Base-by-base conservation (phyloP, 768 basidiomycete genomes). In the Rhizopogon salebrosus region DNA sequence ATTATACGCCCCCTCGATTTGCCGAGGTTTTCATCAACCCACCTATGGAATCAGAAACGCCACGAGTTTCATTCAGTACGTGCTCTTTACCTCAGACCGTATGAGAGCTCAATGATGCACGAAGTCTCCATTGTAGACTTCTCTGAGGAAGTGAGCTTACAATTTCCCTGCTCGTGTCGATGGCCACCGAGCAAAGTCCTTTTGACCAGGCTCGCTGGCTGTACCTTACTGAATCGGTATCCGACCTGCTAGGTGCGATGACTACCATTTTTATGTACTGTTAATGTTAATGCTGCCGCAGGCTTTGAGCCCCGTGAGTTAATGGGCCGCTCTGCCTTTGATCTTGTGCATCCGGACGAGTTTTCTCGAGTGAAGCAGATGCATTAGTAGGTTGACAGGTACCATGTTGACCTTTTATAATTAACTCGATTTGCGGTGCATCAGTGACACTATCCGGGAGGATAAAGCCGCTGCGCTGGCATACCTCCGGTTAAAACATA, bases 311-410 rank as follows among this genome's bases (percentile, higher is more conserved):
- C 87, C 7, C 72, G 74, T 48, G 89, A 91, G 60, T 75, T 90
- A 55, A 74, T 87, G 50, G 85, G 85, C 2, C 75, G 72, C 31
- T 79, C 87, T 3, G 87, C 84, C 2, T 72, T 90, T 40, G 80
- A 87, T 50, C 83, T 91, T 55, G 87, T 88, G 26, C 89, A 92
- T 64, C 89, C 89, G 2, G 89, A 91, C 48, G 89, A 92, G 64
- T 83, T 83, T 58, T 65, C 76, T 26, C 76, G 80, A 34, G 79
- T 85, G n/a, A 79, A 79, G 61, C 74, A 76, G 54, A 71, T 89
- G 37, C 89, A 90, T 65, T 86, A 86, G 87, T 88, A 59, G 38
- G 77, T 64, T 56, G 49, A 8, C 31, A n/a, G 40, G 27, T 13
- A 41, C 31, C 23, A 55, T 42, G 10, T 29, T 34, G 20, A 23